A percentile compares a stretch with the other conserved stretches of the same genome.
phyloP scores from a whole-genome alignment of 352 stramenopile species.

The Phytopythium helicoides region DNA sequence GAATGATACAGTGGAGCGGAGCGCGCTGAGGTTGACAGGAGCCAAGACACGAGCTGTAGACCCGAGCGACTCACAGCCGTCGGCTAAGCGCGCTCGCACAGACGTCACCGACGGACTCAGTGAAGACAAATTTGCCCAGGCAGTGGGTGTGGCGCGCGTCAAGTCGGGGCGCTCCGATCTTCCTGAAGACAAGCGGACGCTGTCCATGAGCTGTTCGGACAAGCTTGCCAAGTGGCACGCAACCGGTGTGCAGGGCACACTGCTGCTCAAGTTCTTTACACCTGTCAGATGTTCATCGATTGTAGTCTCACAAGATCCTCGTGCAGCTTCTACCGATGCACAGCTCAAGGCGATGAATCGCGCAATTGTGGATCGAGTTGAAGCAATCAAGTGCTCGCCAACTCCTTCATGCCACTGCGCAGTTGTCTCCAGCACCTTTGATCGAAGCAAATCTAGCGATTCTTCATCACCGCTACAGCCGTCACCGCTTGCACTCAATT shows the following conservation, averaged over 20 bases:
- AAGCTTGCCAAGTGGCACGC: constrained; percentile 90
- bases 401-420: background rate
- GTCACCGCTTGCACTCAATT: constrained; percentile 47
- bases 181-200: constrained; percentile 75
- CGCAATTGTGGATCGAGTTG: constrained; percentile 34
- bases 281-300: constrained; percentile 49
- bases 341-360: constrained; percentile 48
- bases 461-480: background rate
- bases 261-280: constrained; percentile 68
- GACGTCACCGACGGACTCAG: background rate
- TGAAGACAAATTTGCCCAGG: constrained; percentile 32
- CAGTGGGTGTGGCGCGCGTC: constrained; percentile 71
- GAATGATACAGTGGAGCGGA: background rate
- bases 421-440: constrained; percentile 14
- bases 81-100: background rate
- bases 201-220: constrained; percentile 93
- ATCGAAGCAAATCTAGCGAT: background rate
- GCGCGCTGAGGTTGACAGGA: constrained; percentile 54
- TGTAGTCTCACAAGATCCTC: constrained; percentile 40
- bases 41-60: constrained; percentile 26
- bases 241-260: constrained; percentile 77
- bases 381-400: background rate
- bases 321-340: constrained; percentile 25
- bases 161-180: constrained; percentile 94
- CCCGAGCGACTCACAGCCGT: constrained; percentile 6